A percentile compares a stretch with the other conserved stretches of the same genome.
These are phyloP conservation scores for Balamuthia mandrillaris DNA, from an alignment of 208 protist genomes.

Conservation along the genomic window DNA sequence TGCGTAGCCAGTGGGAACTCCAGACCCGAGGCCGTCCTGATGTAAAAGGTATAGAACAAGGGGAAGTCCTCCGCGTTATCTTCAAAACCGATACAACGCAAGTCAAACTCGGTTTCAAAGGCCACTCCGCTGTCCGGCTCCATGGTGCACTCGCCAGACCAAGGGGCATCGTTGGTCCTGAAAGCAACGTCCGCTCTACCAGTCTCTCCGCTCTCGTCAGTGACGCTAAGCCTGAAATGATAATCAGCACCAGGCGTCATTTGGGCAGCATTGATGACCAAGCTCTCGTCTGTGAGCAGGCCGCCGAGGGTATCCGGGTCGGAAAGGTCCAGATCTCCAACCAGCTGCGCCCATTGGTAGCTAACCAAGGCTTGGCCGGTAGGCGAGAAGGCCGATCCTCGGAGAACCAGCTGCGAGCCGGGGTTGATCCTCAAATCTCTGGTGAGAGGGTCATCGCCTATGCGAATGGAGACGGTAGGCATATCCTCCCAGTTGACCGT, in stretches of 20 bases:
- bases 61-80: not conserved
- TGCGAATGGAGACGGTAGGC: not conserved
- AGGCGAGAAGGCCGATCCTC: not conserved
- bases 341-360: not conserved
- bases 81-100: not conserved
- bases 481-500: not conserved
- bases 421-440: not conserved
- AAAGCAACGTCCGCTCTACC: conserved; percentile 1
- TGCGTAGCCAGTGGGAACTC: no score
- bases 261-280: not conserved
- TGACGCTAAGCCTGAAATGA: not conserved
- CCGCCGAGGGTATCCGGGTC: not conserved
- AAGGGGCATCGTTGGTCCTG: not conserved
- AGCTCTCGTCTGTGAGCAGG: not conserved
- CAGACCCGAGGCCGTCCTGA: no score
- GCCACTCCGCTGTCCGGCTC: not conserved
- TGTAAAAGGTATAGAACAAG: not conserved
- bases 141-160: not conserved
- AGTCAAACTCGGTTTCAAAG: not conserved
- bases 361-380: not conserved
- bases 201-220: not conserved
- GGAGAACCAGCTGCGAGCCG: not conserved
- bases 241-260: conserved; percentile 1
- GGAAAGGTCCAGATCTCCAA: not conserved
- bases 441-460: not conserved